Base-by-base conservation (phyloP, 83 land plant species). In the Isoetes engelmannii region DNA sequence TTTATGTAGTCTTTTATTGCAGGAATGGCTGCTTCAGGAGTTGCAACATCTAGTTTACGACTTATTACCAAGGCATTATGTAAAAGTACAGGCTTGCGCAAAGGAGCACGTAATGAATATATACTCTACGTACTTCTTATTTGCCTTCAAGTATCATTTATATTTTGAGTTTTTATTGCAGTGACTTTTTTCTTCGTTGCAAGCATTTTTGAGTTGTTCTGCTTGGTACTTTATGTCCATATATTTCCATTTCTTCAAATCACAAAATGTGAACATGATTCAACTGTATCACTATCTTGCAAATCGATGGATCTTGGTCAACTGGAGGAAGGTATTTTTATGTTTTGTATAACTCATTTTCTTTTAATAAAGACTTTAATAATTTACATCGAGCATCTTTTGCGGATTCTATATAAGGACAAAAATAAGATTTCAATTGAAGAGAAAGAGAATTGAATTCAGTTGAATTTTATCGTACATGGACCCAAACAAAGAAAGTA, bases 11-110 rank as follows among this genome's bases (percentile, higher is more conserved):
- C 55, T 51, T 51, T 51, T 51, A 51, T 17, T 51, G 55, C 55
- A 51, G 55, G 55, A 12, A 15, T 51, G 17, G 55, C 55, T 51
- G 55, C 55, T 51, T 51, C 55, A 12, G 55, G 55, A 12, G 55
- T 51, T 51, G 55, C 55, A 12, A 51, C 55, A 51, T 51, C 55
- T 1, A 1, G 55, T 17, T 12, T 51, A 15, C 13, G 55, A 15
- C 55, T 51, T 1, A 51, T 51, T 12, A 51, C 55, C 3, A 51
- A 51, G 17, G 55, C 55, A 12, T 51, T 17, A 51, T 51, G 13
- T 51, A 15, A 12, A 51, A 15, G 3, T 12, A 15, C 13, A 12
- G 55, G 55, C 13, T 17, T 51, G 17, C 55, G 55, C 13, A 51
- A 3, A 51, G 55, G 55, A 51, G 55, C 55, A 12, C 3, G 55